These are phyloP conservation scores for Monilinia vaccinii-corymbosi DNA, from an alignment of 2,329 filamentous ascomycete species.

Conservation along the genomic window DNA sequence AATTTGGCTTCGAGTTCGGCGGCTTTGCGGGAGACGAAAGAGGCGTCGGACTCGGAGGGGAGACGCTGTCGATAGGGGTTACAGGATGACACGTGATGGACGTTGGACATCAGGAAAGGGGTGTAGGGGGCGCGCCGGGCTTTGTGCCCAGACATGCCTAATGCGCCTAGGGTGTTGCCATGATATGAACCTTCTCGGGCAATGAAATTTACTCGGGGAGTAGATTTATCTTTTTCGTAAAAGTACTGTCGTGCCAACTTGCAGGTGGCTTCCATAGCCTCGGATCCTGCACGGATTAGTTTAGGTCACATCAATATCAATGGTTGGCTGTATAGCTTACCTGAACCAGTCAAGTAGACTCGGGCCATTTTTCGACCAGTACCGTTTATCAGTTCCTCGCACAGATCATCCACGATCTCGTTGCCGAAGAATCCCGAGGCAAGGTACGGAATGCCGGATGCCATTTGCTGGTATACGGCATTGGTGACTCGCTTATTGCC, in stretches of 20 bases:
- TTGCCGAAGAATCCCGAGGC: slow-evolving; percentile 50
- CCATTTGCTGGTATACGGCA: slow-evolving; percentile 51
- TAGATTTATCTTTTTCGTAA: slow-evolving; percentile 39
- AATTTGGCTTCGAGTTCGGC: slow-evolving; percentile 56
- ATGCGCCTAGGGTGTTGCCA: slow-evolving; percentile 56
- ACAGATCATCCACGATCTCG: slow-evolving; percentile 40
- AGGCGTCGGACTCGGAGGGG: slow-evolving; percentile 40
- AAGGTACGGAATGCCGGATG: slow-evolving; percentile 46
- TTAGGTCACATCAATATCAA: not conserved
- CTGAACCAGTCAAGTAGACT: slow-evolving; percentile 49
- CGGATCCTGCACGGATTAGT: slow-evolving; percentile 41
- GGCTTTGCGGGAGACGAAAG: slow-evolving; percentile 49
- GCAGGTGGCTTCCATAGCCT: slow-evolving; percentile 59
- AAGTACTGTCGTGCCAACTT: slow-evolving; percentile 62
- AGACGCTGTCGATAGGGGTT: slow-evolving; percentile 51
- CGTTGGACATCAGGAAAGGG: slow-evolving; percentile 44
- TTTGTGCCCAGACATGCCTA: slow-evolving; percentile 52
- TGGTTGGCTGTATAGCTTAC: slow-evolving; percentile 29
- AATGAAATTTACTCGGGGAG: slow-evolving; percentile 51
- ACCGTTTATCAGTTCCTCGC: slow-evolving; percentile 32
- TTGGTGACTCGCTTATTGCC: slow-evolving; percentile 49
- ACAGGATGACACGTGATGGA: slow-evolving; percentile 52
- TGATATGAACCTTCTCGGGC: slow-evolving; percentile 59
- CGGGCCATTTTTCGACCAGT: slow-evolving; percentile 40
- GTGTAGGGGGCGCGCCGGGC: slow-evolving; percentile 48